Base-by-base conservation (phyloP, 495 filamentous ascomycete genomes). In the Glarea lozoyensis region DNA sequence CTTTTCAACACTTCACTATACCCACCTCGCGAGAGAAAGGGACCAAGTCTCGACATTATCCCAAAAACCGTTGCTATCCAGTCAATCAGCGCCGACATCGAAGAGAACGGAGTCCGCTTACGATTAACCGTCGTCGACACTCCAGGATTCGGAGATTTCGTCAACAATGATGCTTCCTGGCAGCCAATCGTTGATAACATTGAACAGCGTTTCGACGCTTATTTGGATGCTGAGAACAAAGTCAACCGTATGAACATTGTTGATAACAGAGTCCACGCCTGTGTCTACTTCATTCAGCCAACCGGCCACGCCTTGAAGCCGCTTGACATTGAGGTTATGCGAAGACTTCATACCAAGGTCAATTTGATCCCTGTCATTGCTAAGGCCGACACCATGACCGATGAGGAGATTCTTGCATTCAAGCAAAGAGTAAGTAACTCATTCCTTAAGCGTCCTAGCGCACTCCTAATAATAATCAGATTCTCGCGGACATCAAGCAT, bases 91-190 rank as follows among this genome's bases (percentile, higher is more conserved):
- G 88, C 92, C 51, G 92, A 98, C 55, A 97, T 98, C 49, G 92
- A 98, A 65, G 92, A 98, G 72, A 96, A 96, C 53, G 92, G 92
- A 46, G 92, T 98, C 42, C 93, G 92, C 60, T 84, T 98, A 50
- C 89, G 92, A 37, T 66, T 98, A 61, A 98, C 88, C 16, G 93
- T 98, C 30, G 89, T 98, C 48, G 92, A 98, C 61, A 98, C 92
- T 16, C 92, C 92, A 10, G 92, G 92, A 47, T 98, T 97, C 60
- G 92, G 92, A 54, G 92, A 98, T 68, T 97, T 97, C 59, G 93
- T 98, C 52, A 97, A 98, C 80, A 98, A 98, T 58, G 93, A 97
- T 54, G 92, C 95, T 64, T 98, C 92, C 17, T 98, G 92, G 92
- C 75, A 89, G 54, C 92, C 92, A 32, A 98, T 98, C 69, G 82